Evolutionary conservation across 495 filamentous ascomycete genomes (phyloP), one percentile per base, ranked within the genome.

Genomic region (Margaritispora aquatica): DNA sequence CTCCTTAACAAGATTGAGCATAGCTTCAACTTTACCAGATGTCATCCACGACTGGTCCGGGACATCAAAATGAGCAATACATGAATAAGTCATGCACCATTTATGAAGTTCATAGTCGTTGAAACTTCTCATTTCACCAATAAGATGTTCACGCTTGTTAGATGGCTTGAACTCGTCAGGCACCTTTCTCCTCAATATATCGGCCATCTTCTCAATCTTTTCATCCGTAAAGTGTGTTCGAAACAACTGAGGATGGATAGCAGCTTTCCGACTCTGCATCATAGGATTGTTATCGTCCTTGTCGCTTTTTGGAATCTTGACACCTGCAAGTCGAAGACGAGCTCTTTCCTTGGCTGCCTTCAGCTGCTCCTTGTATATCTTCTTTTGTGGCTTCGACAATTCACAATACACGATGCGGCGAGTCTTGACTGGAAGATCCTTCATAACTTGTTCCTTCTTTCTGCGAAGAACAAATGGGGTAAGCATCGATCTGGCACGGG

Each of bases 381-480:
- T 71, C 50, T 76, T 74, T 63, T 96, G 92, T 0, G 76, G 73
- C 1, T 74, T 66, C 53, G 88, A 88, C 76, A 97, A 81, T 24
- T 86, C 77, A 66, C 92, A 96, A 65, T 86, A 86, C 60, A 90
- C 85, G 1, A 97, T 83, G 10, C 82, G 80, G 27, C 82, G 80
- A 17, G 78, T 86, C 74, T 98, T 98, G n/a, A 78, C 75, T 0
- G 94, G 92, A 21, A 98, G 75, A 61, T 94, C 84, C 65, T 86
- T 84, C 11, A 97, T 78, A n/a, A 97, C 95, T 63, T 97, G 92
- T 47, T 89, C 85, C 73, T 98, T 98, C 74, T 94, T 92, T 4
- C 94, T 81, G 36, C 95, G 90, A 0, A 98, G 75, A 23, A 98
- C 88, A 68, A 97, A 98, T 0, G 94, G 94, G 34, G 93, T 89